phyloP scores from a whole-genome alignment of 192 early-diverging fungal genomes.

The Rhizophagus clarus region DNA sequence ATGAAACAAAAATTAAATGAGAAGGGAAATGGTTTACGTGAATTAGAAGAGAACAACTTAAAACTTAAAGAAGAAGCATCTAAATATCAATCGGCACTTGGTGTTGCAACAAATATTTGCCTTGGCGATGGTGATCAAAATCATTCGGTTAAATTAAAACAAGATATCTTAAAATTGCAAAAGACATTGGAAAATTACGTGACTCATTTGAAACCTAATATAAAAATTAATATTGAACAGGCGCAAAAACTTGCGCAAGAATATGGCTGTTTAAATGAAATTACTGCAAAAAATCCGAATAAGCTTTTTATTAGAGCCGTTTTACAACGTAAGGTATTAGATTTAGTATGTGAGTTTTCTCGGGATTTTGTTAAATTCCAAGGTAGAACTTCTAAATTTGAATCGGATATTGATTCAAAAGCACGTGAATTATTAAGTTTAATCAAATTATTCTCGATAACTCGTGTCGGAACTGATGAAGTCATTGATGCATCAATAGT shows the following conservation, averaged over 20 bases:
- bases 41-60: too few species aligned
- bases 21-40: too few species aligned
- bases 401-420: neutral
- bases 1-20: too few species aligned
- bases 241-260: neutral
- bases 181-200: neutral
- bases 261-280: neutral
- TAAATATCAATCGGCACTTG: conserved; percentile 11
- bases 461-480: neutral
- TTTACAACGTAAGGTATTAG: too few species aligned
- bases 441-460: neutral
- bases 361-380: too few species aligned
- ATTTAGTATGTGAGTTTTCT: too few species aligned
- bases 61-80: conserved; percentile 11
- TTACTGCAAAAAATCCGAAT: neutral
- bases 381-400: too few species aligned
- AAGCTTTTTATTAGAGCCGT: neutral
- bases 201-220: neutral
- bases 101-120: neutral
- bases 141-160: neutral
- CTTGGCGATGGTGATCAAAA: neutral
- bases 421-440: neutral
- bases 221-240: neutral
- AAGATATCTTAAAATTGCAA: neutral
- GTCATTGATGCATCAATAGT: neutral